Conservation (phyloP, 2,329 filamentous ascomycete species). For the Colletotrichum camelliae region DNA sequence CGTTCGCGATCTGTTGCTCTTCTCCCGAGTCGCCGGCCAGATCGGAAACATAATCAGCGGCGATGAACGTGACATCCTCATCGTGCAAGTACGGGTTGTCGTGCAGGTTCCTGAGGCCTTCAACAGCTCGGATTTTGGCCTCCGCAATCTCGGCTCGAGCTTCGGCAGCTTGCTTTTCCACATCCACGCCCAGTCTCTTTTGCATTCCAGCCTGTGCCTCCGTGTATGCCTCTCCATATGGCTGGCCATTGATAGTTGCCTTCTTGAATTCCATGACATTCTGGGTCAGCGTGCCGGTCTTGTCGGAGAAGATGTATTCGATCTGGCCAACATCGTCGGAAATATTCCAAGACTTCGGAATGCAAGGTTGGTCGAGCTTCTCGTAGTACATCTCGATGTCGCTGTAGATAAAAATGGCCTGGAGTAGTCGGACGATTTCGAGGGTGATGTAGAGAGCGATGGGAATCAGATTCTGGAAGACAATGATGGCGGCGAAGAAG, state of each 20-base stretch:
- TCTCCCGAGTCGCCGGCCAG: constrained; percentile 77
- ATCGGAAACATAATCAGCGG: constrained; percentile 87
- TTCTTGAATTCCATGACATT: constrained; percentile 99
- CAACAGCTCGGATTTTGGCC: constrained; percentile 76
- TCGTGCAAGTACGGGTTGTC: constrained; percentile 92
- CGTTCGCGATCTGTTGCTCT: constrained; percentile 78
- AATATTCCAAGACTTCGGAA: constrained; percentile 98
- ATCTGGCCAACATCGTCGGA: constrained; percentile 98
- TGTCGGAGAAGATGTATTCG: constrained; percentile 98
- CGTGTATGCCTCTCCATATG: constrained; percentile 97
- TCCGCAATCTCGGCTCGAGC: constrained; percentile 79
- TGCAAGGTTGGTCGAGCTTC: constrained; percentile 89
- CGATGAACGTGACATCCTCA: constrained; percentile 89
- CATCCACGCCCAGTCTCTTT: constrained; percentile 85
- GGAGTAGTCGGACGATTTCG: constrained; percentile 90
- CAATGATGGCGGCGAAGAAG: constrained; percentile 92
- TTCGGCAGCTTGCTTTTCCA: constrained; percentile 77
- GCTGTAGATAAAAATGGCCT: constrained; percentile 97
- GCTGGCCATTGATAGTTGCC: constrained; percentile 91
- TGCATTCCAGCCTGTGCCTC: constrained; percentile 97
- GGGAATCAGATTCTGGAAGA: constrained; percentile 98
- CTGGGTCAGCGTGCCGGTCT: constrained; percentile 87
- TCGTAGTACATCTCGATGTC: constrained; percentile 98
- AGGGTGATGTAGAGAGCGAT: constrained; percentile 98
- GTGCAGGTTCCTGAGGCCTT: constrained; percentile 75